Evolutionary conservation across 257 asterid genomes (phyloP), one percentile per base, ranked within the genome.

Genomic region (Datura wrightii): DNA sequence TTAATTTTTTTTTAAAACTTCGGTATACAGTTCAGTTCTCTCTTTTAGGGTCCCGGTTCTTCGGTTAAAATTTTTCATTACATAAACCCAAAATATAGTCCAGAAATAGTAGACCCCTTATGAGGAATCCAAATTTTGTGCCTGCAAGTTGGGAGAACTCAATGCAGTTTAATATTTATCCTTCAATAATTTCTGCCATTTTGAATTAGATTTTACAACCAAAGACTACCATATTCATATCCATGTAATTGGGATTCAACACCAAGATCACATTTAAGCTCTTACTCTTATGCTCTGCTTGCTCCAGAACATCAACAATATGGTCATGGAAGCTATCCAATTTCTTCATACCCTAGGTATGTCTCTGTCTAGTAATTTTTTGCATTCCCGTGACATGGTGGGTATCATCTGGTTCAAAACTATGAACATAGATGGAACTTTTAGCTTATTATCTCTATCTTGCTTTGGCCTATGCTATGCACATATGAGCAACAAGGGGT

Each of bases 131-230:
- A 72, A 85, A 63, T 56, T 63, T 70, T 31, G 39, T 39, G 11
- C 87, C 79, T 72, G 65, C 87, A 79, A 62, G 53, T 87, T 82
- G 86, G 62, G 90, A 85, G 80, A 67, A 83, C 50, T 79, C 89
- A 15, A 70, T 58, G 66, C 81, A 67, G 19, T 46, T 82, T 78
- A 55, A 54, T 24, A 24, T 24, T 71, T 74, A 53, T 72, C 84
- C 63, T n/a, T 53, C 85, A 85, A 78, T 58, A 82, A 67, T 41
- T 79, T 66, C 55, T 19, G 81, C 82, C 88, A 84, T 74, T 80
- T 84, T 41, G 63, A 72, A 39, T 48, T 84, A 3, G 80, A 84
- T 15, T 16, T 82, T 42, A 63, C 41, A 5, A 44, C 87, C 88
- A 56, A n/a, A 84, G 86, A 56, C 83, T 78, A 82, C 31, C 24